phyloP scores from a whole-genome alignment of 805 yeast genomes.

The Monosporozyma aerobia region DNA sequence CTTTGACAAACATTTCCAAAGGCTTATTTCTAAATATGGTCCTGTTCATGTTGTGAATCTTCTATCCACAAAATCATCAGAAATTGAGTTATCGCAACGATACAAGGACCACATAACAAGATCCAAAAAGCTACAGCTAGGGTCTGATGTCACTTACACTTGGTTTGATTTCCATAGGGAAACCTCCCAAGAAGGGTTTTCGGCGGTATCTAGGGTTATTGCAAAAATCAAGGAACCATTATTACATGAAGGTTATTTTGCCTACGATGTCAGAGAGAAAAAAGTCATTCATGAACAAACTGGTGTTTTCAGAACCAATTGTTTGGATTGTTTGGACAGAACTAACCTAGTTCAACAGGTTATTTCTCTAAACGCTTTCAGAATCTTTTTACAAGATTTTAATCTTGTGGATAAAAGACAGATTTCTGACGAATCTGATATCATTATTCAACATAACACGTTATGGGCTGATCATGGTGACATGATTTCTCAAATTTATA shows the following conservation, averaged over 20 bases:
- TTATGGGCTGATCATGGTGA: slow-evolving; percentile 99
- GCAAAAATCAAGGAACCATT: slow-evolving; percentile 57
- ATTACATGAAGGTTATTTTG: slow-evolving; percentile 73
- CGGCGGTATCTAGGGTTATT: slow-evolving; percentile 65
- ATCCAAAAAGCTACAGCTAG: slow-evolving; percentile 27
- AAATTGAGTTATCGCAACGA: slow-evolving; percentile 58
- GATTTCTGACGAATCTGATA: slow-evolving; percentile 38
- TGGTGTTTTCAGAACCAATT: slow-evolving; percentile 88
- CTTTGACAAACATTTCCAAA: slow-evolving; percentile 71
- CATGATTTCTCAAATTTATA: slow-evolving; percentile 87
- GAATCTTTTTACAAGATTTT: slow-evolving; percentile 40
- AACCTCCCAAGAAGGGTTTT: slow-evolving; percentile 83
- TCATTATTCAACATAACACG: slow-evolving; percentile 67
- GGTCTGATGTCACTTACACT: slow-evolving; percentile 43
- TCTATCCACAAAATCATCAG: slow-evolving; percentile 71
- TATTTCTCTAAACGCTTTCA: slow-evolving; percentile 62
- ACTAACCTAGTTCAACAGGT: slow-evolving; percentile 86
- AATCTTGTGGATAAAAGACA: slow-evolving; percentile 21
- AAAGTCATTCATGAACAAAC: slow-evolving; percentile 64
- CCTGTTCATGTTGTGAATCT: slow-evolving; percentile 84
- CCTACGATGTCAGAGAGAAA: slow-evolving; percentile 49
- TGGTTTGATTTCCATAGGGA: slow-evolving; percentile 92
- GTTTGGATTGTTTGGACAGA: slow-evolving; percentile 90
- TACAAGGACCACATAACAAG: slow-evolving; percentile 51
- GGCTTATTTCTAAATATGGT: slow-evolving; percentile 66